These are phyloP conservation scores for Amniculicola lignicola DNA, from an alignment of 495 filamentous ascomycete species.

Conservation along the genomic window DNA sequence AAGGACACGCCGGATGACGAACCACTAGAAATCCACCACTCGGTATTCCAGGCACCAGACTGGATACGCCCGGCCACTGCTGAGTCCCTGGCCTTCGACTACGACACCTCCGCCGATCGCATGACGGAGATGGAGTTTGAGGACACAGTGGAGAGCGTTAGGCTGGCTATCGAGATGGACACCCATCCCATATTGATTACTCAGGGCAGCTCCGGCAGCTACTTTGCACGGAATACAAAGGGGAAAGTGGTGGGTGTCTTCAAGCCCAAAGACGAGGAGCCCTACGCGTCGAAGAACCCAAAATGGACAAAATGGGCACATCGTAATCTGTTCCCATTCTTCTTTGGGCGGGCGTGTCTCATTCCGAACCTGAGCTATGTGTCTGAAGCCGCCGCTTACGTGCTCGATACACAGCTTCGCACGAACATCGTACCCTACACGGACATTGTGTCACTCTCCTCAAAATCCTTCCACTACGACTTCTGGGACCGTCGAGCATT, in stretches of 20 bases:
- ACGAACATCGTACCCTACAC: slow-evolving; percentile 95
- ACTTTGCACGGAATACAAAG: slow-evolving; percentile 88
- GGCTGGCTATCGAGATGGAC: slow-evolving; percentile 82
- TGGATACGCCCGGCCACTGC: slow-evolving; percentile 72
- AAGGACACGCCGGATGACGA: slow-evolving; percentile 66
- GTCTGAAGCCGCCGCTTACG: slow-evolving; percentile 94
- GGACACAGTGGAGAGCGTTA: slow-evolving; percentile 82
- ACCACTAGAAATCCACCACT: slow-evolving; percentile 92
- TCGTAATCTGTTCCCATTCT: slow-evolving; percentile 81
- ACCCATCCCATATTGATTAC: slow-evolving; percentile 94
- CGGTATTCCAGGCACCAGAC: slow-evolving; percentile 89
- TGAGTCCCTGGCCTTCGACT: slow-evolving; percentile 61
- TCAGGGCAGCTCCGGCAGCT: slow-evolving; percentile 94
- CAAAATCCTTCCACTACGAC: slow-evolving; percentile 96
- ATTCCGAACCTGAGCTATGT: slow-evolving; percentile 99
- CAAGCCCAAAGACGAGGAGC: slow-evolving; percentile 99
- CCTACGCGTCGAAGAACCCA: slow-evolving; percentile 61
- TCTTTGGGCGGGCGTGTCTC: slow-evolving; percentile 90
- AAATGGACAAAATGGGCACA: slow-evolving; percentile 50
- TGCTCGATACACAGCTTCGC: slow-evolving; percentile 82
- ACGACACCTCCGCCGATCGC: slow-evolving; percentile 51
- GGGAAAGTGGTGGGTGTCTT: slow-evolving; percentile 97
- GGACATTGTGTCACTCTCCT: slow-evolving; percentile 88
- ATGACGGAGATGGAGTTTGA: slow-evolving; percentile 82
- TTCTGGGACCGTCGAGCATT: slow-evolving; percentile 91